Percentiles rank a stretch among this genome's conserved stretches.
These are phyloP conservation scores for Amniculicola lignicola DNA, from an alignment of 495 filamentous ascomycete species.

Conservation along the genomic window DNA sequence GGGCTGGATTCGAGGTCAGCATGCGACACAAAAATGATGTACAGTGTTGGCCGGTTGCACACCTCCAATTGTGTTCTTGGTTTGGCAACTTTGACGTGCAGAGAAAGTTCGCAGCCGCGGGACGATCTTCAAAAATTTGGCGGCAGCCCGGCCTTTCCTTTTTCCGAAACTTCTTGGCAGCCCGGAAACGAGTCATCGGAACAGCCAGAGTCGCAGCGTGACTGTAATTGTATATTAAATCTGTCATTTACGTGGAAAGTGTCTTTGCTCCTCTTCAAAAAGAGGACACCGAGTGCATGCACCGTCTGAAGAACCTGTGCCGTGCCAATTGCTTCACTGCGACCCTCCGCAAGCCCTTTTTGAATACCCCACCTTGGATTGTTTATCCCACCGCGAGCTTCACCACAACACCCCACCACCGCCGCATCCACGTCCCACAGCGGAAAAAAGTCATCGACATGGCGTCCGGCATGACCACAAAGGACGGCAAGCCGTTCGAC, in stretches of 20 bases:
- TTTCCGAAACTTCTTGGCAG: background rate
- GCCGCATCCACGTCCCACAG: conserved; percentile 17
- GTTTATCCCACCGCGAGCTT: conserved; percentile 22
- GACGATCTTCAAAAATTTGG: background rate
- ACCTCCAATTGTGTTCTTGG: background rate
- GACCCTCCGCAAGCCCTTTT: conserved; percentile 20
- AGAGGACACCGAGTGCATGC: conserved; percentile 29
- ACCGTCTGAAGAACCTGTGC: conserved; percentile 16
- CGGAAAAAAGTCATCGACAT: conserved; percentile 32
- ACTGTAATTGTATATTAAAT: conserved; percentile 18
- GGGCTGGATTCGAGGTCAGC: background rate
- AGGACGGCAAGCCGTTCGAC: conserved; percentile 85
- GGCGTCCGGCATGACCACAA: conserved; percentile 56
- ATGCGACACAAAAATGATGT: background rate
- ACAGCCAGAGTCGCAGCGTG: conserved; percentile 6
- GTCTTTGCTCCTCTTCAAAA: conserved; percentile 5
- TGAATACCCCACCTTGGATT: conserved; percentile 17
- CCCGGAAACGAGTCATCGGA: background rate
- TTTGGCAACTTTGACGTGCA: background rate
- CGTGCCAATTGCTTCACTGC: conserved; percentile 29
- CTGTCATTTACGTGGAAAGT: background rate
- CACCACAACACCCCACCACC: conserved; percentile 16
- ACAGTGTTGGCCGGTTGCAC: background rate
- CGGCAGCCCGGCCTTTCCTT: background rate
- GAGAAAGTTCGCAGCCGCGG: background rate